Conservation (phyloP, 108 stramenopile species). For the Nitzschia palea region DNA sequence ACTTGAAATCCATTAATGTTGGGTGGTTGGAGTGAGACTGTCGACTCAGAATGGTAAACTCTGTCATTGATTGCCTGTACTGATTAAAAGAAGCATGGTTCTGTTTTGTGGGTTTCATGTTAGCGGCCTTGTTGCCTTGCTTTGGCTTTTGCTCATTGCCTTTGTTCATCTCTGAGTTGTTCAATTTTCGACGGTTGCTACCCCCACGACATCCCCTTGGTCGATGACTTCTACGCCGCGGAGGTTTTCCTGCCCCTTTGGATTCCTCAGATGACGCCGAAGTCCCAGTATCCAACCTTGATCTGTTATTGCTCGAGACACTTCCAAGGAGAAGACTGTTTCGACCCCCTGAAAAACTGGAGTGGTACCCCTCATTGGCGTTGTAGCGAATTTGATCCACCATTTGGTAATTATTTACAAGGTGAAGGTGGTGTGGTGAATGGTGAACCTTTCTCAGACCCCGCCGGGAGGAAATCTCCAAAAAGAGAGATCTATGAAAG, state of each 20-base stretch:
- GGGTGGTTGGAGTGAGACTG: neutral
- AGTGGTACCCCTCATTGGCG: no score
- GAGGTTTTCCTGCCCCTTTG: conserved; percentile 21
- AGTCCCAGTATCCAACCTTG: conserved; percentile 18
- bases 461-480: no score
- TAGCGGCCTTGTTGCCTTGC: neutral
- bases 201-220: conserved; percentile 41
- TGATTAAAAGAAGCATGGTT: neutral
- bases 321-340: neutral
- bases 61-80: neutral
- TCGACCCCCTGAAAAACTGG: neutral
- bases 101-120: neutral
- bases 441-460: no score
- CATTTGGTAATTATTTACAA: neutral
- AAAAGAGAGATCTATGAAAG: no score
- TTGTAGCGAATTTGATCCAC: neutral
- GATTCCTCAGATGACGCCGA: conserved; percentile 32
- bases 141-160: neutral
- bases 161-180: neutral
- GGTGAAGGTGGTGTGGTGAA: neutral
- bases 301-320: conserved; percentile 10
- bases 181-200: conserved; percentile 26
- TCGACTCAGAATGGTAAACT: conserved; percentile 6
- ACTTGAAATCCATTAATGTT: no score
- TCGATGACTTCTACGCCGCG: conserved; percentile 34